Percentiles rank a stretch among this genome's conserved stretches.
Evolutionary conservation across 768 basidiomycete genomes (phyloP).

Genomic region (Mycena belliarum): DNA sequence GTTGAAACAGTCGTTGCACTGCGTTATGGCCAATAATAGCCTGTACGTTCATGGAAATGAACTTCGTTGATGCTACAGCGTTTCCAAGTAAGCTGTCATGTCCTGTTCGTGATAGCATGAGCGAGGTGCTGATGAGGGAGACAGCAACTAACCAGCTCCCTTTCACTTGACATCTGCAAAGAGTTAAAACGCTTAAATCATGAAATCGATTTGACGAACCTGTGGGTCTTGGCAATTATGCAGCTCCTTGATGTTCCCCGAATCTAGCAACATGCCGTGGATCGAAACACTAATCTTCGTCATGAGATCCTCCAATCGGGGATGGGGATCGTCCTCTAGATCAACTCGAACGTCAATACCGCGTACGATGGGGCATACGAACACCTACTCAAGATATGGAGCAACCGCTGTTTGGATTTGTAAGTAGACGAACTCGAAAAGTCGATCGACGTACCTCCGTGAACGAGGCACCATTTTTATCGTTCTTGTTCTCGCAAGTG

Average conservation of each 20-base stretch:
- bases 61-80: not conserved
- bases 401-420: conserved; percentile 5
- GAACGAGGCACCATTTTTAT: conserved; percentile 6
- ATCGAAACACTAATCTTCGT: conserved; percentile 2
- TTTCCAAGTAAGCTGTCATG: conserved; percentile 5
- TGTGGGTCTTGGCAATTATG: not conserved
- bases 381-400: not conserved
- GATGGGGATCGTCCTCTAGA: not conserved
- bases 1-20: too few relatives aligned
- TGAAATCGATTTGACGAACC: not conserved
- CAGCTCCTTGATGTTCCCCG: not conserved
- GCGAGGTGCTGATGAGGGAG: not conserved
- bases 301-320: conserved; percentile 7
- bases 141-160: not conserved
- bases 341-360: not conserved
- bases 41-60: too few relatives aligned
- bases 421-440: not conserved
- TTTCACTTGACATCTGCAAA: not conserved
- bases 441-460: not conserved
- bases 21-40: too few relatives aligned
- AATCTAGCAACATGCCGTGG: conserved; percentile 9
- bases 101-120: not conserved
- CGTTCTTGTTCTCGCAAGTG: not conserved
- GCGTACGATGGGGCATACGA: too few relatives aligned
- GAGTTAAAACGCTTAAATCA: too few relatives aligned